Conservation (phyloP, 1,284 basidiomycete genomes). For the Heliocybe sulcata region DNA sequence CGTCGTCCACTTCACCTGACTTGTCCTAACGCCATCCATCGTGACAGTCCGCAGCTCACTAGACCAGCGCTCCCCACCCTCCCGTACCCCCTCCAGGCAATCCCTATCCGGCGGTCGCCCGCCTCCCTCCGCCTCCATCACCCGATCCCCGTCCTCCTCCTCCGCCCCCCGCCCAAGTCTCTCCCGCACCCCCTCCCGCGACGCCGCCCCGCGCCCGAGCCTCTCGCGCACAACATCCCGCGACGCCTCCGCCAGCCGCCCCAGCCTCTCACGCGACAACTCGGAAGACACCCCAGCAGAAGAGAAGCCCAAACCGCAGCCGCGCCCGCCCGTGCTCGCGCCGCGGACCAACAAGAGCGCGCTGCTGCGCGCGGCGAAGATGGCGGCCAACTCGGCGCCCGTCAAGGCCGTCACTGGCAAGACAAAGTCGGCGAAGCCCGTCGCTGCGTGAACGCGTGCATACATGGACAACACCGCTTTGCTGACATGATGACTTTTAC, state of each 20-base stretch:
- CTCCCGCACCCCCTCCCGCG: too few species aligned
- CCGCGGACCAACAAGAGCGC: conserved; percentile 72
- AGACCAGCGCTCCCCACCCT: neutral
- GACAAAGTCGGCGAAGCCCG: conserved; percentile 1
- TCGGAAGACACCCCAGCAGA: conserved; percentile 14
- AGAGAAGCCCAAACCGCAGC: conserved; percentile 19
- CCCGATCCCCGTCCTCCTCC: neutral
- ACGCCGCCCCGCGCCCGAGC: conserved; percentile 22
- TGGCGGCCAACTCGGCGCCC: conserved; percentile 21
- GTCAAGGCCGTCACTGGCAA: conserved; percentile 1
- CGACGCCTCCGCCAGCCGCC: neutral
- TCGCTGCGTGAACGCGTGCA: neutral
- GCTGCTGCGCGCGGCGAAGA: conserved; percentile 61
- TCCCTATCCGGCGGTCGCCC: neutral
- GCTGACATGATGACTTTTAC: neutral
- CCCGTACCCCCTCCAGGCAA: neutral
- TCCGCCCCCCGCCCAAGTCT: neutral
- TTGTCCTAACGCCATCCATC: neutral
- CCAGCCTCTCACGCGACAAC: conserved; percentile 10
- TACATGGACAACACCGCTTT: neutral
- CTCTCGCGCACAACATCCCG: conserved; percentile 12
- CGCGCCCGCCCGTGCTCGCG: conserved; percentile 52
- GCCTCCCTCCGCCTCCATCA: neutral
- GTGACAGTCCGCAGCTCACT: neutral
- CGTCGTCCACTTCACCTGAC: neutral